Conservation (phyloP, 345 rosid species). For the Jatropha curcas region DNA sequence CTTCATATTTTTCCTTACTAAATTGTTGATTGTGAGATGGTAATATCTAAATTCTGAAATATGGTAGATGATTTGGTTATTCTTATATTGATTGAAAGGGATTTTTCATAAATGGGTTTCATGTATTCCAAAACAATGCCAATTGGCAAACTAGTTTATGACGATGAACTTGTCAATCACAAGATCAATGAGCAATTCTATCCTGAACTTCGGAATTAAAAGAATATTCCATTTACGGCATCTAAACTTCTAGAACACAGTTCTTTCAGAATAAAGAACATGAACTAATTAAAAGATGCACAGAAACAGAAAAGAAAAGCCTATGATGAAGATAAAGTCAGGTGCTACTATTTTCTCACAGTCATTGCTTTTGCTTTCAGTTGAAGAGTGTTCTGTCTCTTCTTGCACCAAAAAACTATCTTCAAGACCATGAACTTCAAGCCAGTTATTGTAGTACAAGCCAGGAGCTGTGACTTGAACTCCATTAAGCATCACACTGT, state of each 20-base stretch:
- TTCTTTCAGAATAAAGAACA: not conserved
- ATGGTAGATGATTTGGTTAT: not conserved
- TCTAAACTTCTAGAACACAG: slow-evolving; percentile 1
- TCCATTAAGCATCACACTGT: slow-evolving; percentile 42
- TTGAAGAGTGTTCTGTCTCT: not conserved
- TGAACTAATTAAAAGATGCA: not conserved
- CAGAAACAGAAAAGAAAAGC: not conserved
- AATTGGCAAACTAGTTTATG: too few species aligned
- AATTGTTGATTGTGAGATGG: not conserved
- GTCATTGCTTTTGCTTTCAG: not conserved
- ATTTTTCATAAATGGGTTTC: not conserved
- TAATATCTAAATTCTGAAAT: not conserved
- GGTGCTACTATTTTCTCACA: too few species aligned
- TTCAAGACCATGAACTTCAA: slow-evolving; percentile 48
- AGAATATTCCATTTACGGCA: not conserved
- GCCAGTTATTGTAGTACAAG: slow-evolving; percentile 33
- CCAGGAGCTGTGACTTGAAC: slow-evolving; percentile 42
- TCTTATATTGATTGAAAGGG: not conserved
- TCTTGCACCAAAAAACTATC: slow-evolving; percentile 9
- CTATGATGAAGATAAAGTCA: too few species aligned
- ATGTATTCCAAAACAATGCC: too few species aligned
- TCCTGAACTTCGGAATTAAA: too few species aligned
- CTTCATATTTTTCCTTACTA: not conserved
- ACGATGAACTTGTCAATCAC: too few species aligned
- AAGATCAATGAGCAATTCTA: not conserved